Conservation (phyloP, 306 rosid species). For the Cajanus cajan region DNA sequence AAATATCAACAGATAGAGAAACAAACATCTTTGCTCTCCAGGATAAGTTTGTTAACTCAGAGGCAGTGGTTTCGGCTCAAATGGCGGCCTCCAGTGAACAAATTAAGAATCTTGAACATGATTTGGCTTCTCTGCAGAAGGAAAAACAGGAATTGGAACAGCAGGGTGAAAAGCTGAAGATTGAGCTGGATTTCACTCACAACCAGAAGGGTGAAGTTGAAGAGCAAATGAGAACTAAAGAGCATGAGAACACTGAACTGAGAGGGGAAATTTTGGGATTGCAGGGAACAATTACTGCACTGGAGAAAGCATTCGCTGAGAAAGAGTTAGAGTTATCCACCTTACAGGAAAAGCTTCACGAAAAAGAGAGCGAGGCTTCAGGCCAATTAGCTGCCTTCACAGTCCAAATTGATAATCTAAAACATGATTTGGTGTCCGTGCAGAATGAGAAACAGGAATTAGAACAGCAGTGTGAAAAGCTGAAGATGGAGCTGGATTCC, state of each 20-base stretch:
- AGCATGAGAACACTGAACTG: conserved; percentile 33
- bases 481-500: conserved; percentile 45
- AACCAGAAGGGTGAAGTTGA: conserved; percentile 5
- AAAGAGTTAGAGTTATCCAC: conserved; percentile 28
- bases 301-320: conserved; percentile 27
- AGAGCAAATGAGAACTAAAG: conserved; percentile 32
- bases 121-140: conserved; percentile 55
- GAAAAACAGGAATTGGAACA: conserved; percentile 36
- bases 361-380: conserved; percentile 17
- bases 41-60: conserved; percentile 28
- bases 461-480: conserved; percentile 37
- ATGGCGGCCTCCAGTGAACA: conserved; percentile 25
- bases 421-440: conserved; percentile 47
- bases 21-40: conserved; percentile 31
- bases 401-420: conserved; percentile 47
- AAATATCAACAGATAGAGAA: conserved; percentile 38
- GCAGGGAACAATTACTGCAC: conserved; percentile 37
- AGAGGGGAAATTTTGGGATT: not conserved
- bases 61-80: conserved; percentile 35
- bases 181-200: conserved; percentile 31
- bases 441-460: conserved; percentile 48
- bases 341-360: not conserved
- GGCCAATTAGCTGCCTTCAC: conserved; percentile 16
- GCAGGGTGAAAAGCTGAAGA: conserved; percentile 44
- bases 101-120: conserved; percentile 48